These are phyloP conservation scores for Aegilops umbellulata DNA, from an alignment of 176 grass and related monocot species.

Conservation along the genomic window DNA sequence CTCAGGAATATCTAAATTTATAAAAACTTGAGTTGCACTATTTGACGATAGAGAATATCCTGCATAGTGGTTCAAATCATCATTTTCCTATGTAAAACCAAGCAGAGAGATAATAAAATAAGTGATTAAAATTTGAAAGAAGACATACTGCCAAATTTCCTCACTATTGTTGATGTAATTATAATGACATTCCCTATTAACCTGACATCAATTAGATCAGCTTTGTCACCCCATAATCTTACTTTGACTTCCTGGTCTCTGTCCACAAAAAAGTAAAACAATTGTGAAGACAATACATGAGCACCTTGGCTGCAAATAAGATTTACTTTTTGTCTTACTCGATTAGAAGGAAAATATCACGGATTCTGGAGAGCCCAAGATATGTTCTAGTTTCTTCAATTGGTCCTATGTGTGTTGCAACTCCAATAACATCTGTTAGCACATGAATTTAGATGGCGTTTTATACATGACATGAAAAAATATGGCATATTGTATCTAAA, in stretches of 20 bases:
- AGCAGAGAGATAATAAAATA: neutral
- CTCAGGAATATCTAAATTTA: slow-evolving; percentile 2
- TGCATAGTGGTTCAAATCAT: neutral
- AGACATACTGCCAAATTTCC: neutral
- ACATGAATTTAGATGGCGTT: neutral
- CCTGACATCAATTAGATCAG: neutral
- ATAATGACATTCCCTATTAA: neutral
- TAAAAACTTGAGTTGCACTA: neutral
- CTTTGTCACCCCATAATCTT: neutral
- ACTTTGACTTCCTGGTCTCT: neutral
- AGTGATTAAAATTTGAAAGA: neutral
- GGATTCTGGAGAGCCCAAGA: neutral
- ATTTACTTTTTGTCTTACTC: neutral
- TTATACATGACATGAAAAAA: no score
- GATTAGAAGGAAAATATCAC: neutral
- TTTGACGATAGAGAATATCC: slow-evolving; percentile 5
- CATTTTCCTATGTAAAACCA: neutral
- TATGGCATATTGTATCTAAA: no score
- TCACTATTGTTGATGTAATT: neutral
- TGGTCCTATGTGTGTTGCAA: neutral
- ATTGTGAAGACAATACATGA: neutral
- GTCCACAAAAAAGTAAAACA: neutral
- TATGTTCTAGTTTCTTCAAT: neutral
- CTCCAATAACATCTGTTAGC: neutral
- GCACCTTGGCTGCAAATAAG: neutral